A percentile compares a stretch with the other conserved stretches of the same genome.
phyloP scores from a whole-genome alignment of 129 eudicot genomes.

The Artemisia argyi region DNA sequence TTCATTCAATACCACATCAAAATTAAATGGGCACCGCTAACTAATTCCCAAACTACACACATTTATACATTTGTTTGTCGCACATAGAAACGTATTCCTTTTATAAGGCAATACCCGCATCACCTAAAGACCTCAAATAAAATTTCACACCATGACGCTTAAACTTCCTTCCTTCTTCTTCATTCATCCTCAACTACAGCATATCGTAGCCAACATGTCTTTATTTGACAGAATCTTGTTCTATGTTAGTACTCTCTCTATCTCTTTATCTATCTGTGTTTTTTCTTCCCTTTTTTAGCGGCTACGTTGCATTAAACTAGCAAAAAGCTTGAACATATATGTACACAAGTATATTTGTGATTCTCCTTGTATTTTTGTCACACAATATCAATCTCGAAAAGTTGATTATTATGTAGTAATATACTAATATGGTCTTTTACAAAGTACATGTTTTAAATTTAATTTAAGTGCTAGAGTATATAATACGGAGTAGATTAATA shows the following conservation, averaged over 20 bases:
- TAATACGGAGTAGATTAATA: too few species aligned
- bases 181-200: constrained; percentile 50
- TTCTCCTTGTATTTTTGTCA: too few species aligned
- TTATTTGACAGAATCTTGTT: constrained; percentile 43
- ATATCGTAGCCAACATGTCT: constrained; percentile 36
- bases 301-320: too few species aligned
- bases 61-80: neutral
- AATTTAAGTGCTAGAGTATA: too few species aligned
- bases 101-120: neutral
- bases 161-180: constrained; percentile 27
- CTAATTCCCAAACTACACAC: neutral
- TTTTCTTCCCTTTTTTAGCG: neutral
- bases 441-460: too few species aligned
- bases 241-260: constrained; percentile 37
- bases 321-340: too few species aligned
- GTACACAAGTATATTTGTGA: too few species aligned
- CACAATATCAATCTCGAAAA: too few species aligned
- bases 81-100: neutral
- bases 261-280: neutral
- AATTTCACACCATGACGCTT: constrained; percentile 23
- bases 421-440: too few species aligned
- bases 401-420: too few species aligned
- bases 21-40: neutral
- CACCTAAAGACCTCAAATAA: neutral
- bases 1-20: neutral